Evolutionary conservation across 257 asterid species (phyloP).

Genomic region (Orobanche coerulescens): DNA sequence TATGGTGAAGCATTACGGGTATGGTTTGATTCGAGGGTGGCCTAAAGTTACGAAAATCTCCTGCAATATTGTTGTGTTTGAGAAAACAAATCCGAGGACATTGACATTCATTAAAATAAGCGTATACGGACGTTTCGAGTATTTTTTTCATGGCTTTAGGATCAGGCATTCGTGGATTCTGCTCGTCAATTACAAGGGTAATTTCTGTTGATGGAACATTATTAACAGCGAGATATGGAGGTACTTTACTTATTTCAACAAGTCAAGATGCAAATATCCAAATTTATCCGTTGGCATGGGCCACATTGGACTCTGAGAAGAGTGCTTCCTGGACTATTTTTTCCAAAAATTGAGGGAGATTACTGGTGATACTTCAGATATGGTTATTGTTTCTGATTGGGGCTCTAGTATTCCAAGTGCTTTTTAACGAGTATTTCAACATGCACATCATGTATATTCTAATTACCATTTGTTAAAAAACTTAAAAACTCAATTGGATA

Average conservation of each 20-base stretch:
- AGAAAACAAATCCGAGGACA: too few species aligned
- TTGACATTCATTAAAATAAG: too few species aligned
- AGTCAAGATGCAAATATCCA: background rate
- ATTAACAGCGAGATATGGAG: background rate
- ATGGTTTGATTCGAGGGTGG: too few species aligned
- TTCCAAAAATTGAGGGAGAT: background rate
- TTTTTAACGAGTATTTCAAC: background rate
- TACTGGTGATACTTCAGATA: background rate
- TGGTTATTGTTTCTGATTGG: background rate
- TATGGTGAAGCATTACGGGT: too few species aligned
- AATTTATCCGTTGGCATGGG: constrained; percentile 7
- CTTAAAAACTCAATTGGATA: too few species aligned
- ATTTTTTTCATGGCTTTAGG: background rate
- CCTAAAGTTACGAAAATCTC: too few species aligned
- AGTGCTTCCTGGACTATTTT: background rate
- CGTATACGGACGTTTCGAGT: too few species aligned
- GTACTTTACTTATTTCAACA: background rate
- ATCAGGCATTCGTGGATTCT: background rate
- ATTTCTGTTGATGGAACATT: background rate
- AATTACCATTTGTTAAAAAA: too few species aligned
- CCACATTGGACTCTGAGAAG: background rate
- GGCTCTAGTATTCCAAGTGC: background rate
- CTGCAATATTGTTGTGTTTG: too few species aligned
- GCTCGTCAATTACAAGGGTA: background rate
- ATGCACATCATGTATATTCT: constrained; percentile 1